These are phyloP conservation scores for Lepidium didymum DNA, from an alignment of 345 rosid species.

Conservation along the genomic window DNA sequence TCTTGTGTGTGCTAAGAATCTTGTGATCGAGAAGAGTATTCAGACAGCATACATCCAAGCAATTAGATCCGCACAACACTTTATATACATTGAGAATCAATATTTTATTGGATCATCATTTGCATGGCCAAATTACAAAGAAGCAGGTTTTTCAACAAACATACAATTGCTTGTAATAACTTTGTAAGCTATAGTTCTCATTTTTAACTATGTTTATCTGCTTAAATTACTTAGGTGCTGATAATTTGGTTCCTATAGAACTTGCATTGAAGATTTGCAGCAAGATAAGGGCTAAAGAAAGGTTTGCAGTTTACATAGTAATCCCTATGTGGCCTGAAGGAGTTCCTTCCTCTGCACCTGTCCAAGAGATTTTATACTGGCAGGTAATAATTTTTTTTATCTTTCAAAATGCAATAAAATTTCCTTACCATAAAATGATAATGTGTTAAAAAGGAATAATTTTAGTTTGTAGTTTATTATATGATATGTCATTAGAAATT, in stretches of 20 bases:
- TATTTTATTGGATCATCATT: slow-evolving; percentile 85
- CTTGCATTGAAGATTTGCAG: slow-evolving; percentile 69
- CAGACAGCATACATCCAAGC: slow-evolving; percentile 87
- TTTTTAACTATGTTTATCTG: background rate
- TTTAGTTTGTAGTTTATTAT: too few relatives aligned
- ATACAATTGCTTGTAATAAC: background rate
- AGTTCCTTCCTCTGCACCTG: slow-evolving; percentile 55
- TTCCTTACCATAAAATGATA: too few relatives aligned
- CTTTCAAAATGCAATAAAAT: too few relatives aligned
- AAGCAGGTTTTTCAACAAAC: slow-evolving; percentile 46
- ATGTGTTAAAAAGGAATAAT: too few relatives aligned
- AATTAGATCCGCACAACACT: slow-evolving; percentile 81
- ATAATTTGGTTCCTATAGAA: slow-evolving; percentile 85
- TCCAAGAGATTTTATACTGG: slow-evolving; percentile 86
- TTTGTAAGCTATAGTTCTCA: too few relatives aligned
- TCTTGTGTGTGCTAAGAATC: slow-evolving; percentile 76
- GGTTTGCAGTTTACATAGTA: slow-evolving; percentile 68
- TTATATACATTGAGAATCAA: slow-evolving; percentile 82
- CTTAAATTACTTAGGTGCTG: slow-evolving; percentile 51
- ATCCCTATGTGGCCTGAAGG: slow-evolving; percentile 98
- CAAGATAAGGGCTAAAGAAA: slow-evolving; percentile 68
- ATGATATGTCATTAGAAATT: too few relatives aligned
- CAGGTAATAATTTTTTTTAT: slow-evolving; percentile 42
- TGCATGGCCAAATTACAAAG: slow-evolving; percentile 73
- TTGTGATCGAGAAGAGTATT: slow-evolving; percentile 83